Evolutionary conservation across 1,284 basidiomycete genomes (phyloP).

Genomic region (Ustilago hordei): DNA sequence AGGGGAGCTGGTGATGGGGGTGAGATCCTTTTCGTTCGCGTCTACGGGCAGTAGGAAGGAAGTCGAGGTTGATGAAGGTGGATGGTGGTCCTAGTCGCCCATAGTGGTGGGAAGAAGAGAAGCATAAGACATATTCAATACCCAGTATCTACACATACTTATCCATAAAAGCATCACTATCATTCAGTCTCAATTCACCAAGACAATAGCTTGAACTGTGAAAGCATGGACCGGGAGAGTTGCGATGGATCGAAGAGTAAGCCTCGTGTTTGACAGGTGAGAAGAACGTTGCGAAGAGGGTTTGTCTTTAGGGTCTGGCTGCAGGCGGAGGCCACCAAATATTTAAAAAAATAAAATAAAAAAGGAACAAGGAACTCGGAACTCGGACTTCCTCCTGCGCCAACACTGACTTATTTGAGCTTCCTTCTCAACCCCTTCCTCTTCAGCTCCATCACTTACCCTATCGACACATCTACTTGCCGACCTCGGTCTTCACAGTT

Average conservation of each 20-base stretch:
- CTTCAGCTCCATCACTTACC: neutral
- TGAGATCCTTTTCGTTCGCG: slow-evolving; percentile 26
- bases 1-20: neutral
- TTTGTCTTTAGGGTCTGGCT: neutral
- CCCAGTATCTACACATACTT: slow-evolving; percentile 1
- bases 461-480: no score
- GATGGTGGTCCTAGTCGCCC: slow-evolving; percentile 41
- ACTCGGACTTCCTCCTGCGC: neutral
- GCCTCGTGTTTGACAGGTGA: no score
- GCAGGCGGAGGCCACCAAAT: neutral
- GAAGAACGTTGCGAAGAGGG: neutral
- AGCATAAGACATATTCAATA: slow-evolving; percentile 4
- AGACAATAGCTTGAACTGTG: neutral
- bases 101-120: neutral
- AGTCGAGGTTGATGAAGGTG: slow-evolving; percentile 46
- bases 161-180: neutral
- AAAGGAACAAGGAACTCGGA: neutral
- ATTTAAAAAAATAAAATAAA: neutral
- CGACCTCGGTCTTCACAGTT: no score
- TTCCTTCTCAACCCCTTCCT: neutral
- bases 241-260: neutral
- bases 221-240: neutral
- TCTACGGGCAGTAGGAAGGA: slow-evolving; percentile 22
- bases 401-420: neutral
- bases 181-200: neutral